Evolutionary conservation across 805 yeast species (phyloP).

Genomic region (Metschnikowia anglica): DNA sequence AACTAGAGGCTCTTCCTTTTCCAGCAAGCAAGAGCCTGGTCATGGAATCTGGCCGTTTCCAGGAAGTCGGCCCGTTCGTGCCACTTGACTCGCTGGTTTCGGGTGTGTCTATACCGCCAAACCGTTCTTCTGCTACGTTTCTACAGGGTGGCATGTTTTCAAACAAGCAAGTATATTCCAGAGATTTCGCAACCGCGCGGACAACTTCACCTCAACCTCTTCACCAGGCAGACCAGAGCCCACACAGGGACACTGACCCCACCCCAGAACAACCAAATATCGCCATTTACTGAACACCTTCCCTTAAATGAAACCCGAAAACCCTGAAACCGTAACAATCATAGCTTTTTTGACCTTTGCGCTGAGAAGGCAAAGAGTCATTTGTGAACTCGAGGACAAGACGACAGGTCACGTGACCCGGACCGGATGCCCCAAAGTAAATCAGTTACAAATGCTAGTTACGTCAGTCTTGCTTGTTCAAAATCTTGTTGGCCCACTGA

Average conservation of each 20-base stretch:
- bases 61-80: too few species aligned
- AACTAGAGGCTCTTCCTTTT: too few species aligned
- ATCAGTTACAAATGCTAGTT: neutral
- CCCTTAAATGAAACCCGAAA: slow-evolving; percentile 3
- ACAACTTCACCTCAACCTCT: slow-evolving; percentile 1
- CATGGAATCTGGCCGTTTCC: too few species aligned
- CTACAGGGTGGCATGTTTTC: too few species aligned
- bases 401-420: slow-evolving; percentile 3
- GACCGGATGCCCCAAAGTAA: neutral
- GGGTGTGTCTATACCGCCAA: too few species aligned
- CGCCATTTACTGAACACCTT: neutral
- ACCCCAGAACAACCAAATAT: slow-evolving; percentile 6
- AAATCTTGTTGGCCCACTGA: slow-evolving; percentile 69
- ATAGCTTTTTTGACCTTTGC: too few species aligned
- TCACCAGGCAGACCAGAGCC: neutral
- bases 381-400: too few species aligned
- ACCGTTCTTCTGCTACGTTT: too few species aligned
- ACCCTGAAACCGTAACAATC: slow-evolving; percentile 6
- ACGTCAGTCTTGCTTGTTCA: slow-evolving; percentile 29
- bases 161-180: slow-evolving; percentile 11
- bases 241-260: neutral
- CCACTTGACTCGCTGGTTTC: too few species aligned
- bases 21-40: too few species aligned
- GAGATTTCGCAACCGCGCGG: slow-evolving; percentile 8
- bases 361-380: too few species aligned